Conservation (phyloP, 345 rosid genomes). For the Salix exigua region DNA sequence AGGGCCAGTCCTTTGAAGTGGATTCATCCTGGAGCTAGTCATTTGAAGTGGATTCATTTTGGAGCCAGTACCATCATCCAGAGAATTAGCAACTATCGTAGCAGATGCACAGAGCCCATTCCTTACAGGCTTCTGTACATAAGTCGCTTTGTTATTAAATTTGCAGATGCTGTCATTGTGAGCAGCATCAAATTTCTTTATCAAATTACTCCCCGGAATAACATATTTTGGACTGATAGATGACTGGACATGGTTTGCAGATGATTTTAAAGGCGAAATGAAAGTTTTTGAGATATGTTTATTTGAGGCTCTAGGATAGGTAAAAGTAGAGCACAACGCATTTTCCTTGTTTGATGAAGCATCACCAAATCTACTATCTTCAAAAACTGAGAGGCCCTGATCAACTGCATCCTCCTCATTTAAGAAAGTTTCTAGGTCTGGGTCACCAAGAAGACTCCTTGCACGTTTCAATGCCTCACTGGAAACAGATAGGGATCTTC, state of each 20-base stretch:
- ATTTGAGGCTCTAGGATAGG: slow-evolving; percentile 38
- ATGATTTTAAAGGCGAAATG: slow-evolving; percentile 55
- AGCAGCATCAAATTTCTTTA: slow-evolving; percentile 68
- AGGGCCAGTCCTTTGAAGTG: slow-evolving; percentile 13
- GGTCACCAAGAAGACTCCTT: slow-evolving; percentile 86
- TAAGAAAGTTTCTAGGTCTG: slow-evolving; percentile 59
- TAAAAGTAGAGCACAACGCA: slow-evolving; percentile 23
- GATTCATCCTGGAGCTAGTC: too few relatives aligned
- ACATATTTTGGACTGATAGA: slow-evolving; percentile 29
- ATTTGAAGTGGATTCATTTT: slow-evolving; percentile 32
- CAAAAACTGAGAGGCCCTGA: slow-evolving; percentile 28
- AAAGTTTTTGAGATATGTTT: slow-evolving; percentile 43
- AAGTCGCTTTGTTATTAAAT: slow-evolving; percentile 21
- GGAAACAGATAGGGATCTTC: slow-evolving; percentile 84
- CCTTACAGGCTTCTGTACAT: slow-evolving; percentile 25
- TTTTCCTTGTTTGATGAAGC: slow-evolving; percentile 41
- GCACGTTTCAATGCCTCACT: slow-evolving; percentile 80
- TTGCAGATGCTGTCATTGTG: slow-evolving; percentile 26
- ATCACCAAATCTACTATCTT: slow-evolving; percentile 27
- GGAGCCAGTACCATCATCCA: slow-evolving; percentile 25
- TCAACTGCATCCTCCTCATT: slow-evolving; percentile 40
- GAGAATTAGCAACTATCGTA: slow-evolving; percentile 18
- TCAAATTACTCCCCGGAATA: slow-evolving; percentile 52
- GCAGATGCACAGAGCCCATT: slow-evolving; percentile 10
- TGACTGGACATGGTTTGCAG: slow-evolving; percentile 37